phyloP scores from a whole-genome alignment of 495 filamentous ascomycete genomes.

The Talaromyces adpressus region DNA sequence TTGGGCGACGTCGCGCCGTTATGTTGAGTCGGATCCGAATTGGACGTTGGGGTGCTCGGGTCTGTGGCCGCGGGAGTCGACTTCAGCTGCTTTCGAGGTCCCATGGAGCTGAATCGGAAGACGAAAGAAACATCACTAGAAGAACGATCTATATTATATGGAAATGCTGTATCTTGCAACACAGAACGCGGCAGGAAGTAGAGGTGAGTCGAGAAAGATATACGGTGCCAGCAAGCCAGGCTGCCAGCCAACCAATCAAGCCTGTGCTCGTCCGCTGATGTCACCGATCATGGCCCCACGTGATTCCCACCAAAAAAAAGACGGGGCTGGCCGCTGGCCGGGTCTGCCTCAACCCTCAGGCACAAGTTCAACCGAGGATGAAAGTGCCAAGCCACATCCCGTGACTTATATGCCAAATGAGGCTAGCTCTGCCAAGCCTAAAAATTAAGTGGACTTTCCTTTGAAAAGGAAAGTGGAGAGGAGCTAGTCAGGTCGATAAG shows the following conservation, averaged over 20 bases:
- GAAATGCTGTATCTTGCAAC: neutral
- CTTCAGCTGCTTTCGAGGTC: slow-evolving; percentile 58
- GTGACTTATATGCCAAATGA: neutral
- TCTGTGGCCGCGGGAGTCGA: slow-evolving; percentile 44
- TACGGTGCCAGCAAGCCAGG: neutral
- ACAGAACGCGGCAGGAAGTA: slow-evolving; percentile 1
- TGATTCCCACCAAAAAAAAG: neutral
- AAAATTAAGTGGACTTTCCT: neutral
- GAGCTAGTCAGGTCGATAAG: neutral
- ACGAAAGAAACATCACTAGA: slow-evolving; percentile 9
- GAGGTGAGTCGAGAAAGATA: neutral
- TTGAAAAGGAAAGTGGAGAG: slow-evolving; percentile 1
- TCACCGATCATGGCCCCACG: slow-evolving; percentile 6
- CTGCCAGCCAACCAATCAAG: slow-evolving; percentile 2
- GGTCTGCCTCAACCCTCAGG: neutral
- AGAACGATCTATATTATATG: slow-evolving; percentile 1
- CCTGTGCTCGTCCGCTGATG: slow-evolving; percentile 1
- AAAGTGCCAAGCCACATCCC: neutral
- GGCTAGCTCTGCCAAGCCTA: neutral
- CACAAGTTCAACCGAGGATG: neutral
- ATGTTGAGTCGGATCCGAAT: slow-evolving; percentile 9
- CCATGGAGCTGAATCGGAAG: slow-evolving; percentile 42
- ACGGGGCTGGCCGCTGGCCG: neutral
- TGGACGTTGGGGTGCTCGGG: slow-evolving; percentile 25
- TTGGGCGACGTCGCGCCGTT: slow-evolving; percentile 25